Conservation (phyloP, 441 rosid genomes). For the Brassica hybrid region DNA sequence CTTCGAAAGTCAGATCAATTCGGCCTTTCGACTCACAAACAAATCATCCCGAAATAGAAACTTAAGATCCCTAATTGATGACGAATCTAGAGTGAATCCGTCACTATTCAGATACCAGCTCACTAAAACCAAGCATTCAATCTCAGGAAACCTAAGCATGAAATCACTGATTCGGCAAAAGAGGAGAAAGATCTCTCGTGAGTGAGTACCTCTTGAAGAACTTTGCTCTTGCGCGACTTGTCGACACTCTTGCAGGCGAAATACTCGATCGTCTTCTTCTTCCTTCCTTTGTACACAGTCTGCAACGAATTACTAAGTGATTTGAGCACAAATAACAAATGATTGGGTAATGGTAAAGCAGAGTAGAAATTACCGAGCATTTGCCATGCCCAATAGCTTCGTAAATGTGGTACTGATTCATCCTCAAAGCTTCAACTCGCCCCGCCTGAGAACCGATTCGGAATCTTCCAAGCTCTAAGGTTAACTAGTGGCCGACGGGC, state of each 20-base stretch:
- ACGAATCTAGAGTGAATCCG: constrained; percentile 17
- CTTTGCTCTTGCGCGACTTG: constrained; percentile 86
- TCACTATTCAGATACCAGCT: not conserved
- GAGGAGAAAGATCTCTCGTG: no score
- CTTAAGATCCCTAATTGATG: constrained; percentile 11
- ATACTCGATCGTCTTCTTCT: constrained; percentile 96
- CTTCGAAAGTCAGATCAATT: not conserved
- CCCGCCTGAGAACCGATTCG: no score
- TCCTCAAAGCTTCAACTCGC: no score
- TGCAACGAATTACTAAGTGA: no score
- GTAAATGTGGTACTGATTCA: no score
- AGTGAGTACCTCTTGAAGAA: constrained; percentile 93
- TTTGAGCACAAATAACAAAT: no score
- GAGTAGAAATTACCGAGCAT: no score
- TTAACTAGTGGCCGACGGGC: no score
- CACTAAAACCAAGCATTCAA: not conserved
- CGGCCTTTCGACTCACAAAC: not conserved
- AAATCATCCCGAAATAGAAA: constrained; percentile 25
- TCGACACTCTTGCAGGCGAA: constrained; percentile 95
- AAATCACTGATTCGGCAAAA: constrained; percentile 16
- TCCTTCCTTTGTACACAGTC: constrained; percentile 95
- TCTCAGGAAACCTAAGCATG: not conserved
- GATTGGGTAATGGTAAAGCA: no score
- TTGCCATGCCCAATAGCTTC: no score
- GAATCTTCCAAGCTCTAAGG: no score